Base-by-base conservation (phyloP, 2,329 filamentous ascomycete species). In the Microcyclosporella mali region DNA sequence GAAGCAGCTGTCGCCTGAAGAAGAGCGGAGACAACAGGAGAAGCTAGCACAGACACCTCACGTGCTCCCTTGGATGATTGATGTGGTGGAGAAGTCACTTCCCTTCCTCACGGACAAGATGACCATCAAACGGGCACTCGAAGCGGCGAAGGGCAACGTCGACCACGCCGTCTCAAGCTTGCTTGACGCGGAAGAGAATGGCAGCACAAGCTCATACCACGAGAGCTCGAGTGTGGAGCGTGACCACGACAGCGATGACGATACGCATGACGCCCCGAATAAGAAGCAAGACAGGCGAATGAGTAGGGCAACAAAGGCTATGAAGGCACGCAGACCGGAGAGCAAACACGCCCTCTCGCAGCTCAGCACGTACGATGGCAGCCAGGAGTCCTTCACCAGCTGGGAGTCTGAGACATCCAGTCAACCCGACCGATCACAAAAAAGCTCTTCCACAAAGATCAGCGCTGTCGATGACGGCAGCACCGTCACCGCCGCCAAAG, bases 21-120 rank as follows among this genome's bases (percentile, higher is more conserved):
- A 70, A 46, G 66, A 68, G 43, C 55, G 50, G 37, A 60, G 56
- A 32, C 62, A 66, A 46, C 59, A 61, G 46, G 59, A 62, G 45
- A 65, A 57, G 52, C 60, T 63, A 32, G 55, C 61, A 41, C 59
- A 62, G 33, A 59, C 53, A 57, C 67, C 66, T 19, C 60, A 70
- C 37, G 68, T 73, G 19, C 64, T 68, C 38, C 71, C 73, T 2
- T 79, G 74, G 75, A 76, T 76, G 65, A 72, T 79, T 37, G 70
- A 74, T 29, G 66, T 68, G 4, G 74, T 79, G 6, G 62, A 68
- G 39, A 69, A 70, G 50, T 71, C 71, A 3, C 60, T 79, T 8
- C 74, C 74, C 15, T 72, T 70, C 41, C 65, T 70, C 39, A 67
- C 69, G 32, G 70, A 76, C 51, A 70, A 70, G 31, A 66, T 65